These are phyloP conservation scores for Allium cepa DNA, from an alignment of 106 monocot genomes.

Conservation along the genomic window DNA sequence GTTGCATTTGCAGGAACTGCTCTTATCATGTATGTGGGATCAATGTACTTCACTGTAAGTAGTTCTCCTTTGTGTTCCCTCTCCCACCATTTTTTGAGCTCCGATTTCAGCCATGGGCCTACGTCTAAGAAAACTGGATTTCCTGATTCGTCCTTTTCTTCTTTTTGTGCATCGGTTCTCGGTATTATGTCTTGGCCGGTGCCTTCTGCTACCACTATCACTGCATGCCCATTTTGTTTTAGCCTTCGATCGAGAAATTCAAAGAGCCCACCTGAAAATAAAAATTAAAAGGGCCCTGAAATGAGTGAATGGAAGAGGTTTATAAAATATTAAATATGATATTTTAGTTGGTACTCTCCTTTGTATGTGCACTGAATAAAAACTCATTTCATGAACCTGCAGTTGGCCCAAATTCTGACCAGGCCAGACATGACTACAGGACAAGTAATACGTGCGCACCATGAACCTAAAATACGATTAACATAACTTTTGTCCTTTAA, in stretches of 20 bases:
- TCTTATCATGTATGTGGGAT: slow-evolving; percentile 90
- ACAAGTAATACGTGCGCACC: no score
- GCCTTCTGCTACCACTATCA: slow-evolving; percentile 78
- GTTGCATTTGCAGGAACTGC: slow-evolving; percentile 79
- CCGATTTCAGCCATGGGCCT: slow-evolving; percentile 59
- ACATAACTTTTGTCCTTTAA: no score
- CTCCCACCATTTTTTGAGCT: slow-evolving; percentile 77
- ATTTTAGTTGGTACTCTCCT: no score
- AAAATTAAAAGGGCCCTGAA: background rate
- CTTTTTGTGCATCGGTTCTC: slow-evolving; percentile 24
- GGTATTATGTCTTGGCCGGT: slow-evolving; percentile 69
- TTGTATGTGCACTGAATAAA: no score
- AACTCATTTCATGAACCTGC: no score
- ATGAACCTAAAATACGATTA: no score
- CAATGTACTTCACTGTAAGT: slow-evolving; percentile 86
- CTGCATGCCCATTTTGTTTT: slow-evolving; percentile 60
- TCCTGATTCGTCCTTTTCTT: slow-evolving; percentile 64
- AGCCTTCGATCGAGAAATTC: slow-evolving; percentile 65
- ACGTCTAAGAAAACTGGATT: slow-evolving; percentile 67
- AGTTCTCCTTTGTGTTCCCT: slow-evolving; percentile 48
- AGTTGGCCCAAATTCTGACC: no score
- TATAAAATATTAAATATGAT: no score
- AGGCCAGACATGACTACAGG: no score
- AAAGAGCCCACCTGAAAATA: slow-evolving; percentile 34
- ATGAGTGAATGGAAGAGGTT: no score